Conservation (phyloP, 2,329 filamentous ascomycete species). For the Nigrospora sphaerica region DNA sequence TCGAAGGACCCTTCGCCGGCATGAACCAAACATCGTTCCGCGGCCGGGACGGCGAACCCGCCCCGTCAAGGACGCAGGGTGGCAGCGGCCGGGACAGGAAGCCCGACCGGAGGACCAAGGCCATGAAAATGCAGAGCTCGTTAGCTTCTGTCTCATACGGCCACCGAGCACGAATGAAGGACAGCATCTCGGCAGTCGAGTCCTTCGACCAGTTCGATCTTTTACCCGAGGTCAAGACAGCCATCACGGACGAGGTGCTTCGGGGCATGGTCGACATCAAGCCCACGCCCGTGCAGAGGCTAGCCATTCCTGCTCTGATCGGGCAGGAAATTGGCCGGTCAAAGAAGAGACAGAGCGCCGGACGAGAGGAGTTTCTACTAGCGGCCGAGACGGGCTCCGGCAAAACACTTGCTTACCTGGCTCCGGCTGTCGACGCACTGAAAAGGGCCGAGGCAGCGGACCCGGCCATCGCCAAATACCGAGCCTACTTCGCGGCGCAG, state of each 20-base stretch:
- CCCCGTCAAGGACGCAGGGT: conserved; percentile 24
- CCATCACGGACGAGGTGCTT: conserved; percentile 67
- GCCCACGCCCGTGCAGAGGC: conserved; percentile 82
- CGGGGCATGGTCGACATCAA: conserved; percentile 65
- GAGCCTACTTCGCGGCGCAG: conserved; percentile 46
- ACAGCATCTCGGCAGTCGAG: conserved; percentile 53
- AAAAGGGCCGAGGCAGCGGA: conserved; percentile 68
- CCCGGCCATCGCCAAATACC: conserved; percentile 48
- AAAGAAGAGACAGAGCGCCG: conserved; percentile 18
- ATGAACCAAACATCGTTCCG: conserved; percentile 10
- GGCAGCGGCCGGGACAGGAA: conserved; percentile 29
- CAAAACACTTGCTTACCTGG: conserved; percentile 88
- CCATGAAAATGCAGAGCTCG: conserved; percentile 87
- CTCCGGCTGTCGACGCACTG: conserved; percentile 78
- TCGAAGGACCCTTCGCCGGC: conserved; percentile 10
- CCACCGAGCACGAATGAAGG: conserved; percentile 37
- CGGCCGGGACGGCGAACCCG: conserved; percentile 11
- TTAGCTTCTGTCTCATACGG: conserved; percentile 72
- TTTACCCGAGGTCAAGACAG: conserved; percentile 62
- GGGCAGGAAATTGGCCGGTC: conserved; percentile 40
- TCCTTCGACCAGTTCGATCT: conserved; percentile 78
- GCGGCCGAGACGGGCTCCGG: conserved; percentile 96
- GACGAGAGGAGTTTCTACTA: conserved; percentile 61
- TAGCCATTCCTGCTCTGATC: conserved; percentile 79
- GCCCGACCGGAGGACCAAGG: conserved; percentile 57